These are phyloP conservation scores for Trichoderma pleuroti DNA, from an alignment of 2,329 filamentous ascomycete genomes.

Conservation along the genomic window DNA sequence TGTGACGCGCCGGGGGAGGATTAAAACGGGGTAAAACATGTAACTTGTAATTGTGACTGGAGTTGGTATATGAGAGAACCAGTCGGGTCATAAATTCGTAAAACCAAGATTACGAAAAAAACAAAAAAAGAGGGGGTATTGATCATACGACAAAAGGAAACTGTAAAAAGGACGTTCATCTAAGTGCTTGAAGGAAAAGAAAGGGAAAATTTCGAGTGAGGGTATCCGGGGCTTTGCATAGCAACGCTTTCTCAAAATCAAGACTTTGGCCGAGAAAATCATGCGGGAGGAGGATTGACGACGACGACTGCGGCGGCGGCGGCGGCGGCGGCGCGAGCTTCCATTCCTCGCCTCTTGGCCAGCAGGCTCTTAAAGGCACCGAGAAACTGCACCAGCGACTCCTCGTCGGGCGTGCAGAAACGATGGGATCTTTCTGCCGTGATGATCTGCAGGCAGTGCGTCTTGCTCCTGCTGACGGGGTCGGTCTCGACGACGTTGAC, in stretches of 20 bases:
- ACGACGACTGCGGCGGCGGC: slow-evolving; percentile 27
- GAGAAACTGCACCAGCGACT: slow-evolving; percentile 76
- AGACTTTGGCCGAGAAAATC: not conserved
- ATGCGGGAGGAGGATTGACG: slow-evolving; percentile 15
- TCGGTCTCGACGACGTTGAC: slow-evolving; percentile 93
- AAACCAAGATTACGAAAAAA: not conserved
- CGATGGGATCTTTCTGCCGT: slow-evolving; percentile 83
- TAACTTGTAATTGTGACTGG: not conserved
- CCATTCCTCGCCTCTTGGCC: slow-evolving; percentile 63
- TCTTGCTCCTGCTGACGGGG: slow-evolving; percentile 78
- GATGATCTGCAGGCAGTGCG: slow-evolving; percentile 86
- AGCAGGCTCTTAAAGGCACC: slow-evolving; percentile 88
- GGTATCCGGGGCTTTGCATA: not conserved
- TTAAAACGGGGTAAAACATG: not conserved
- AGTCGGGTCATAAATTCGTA: slow-evolving; percentile 15
- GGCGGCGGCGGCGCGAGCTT: slow-evolving; percentile 40
- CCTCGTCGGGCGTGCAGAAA: slow-evolving; percentile 76
- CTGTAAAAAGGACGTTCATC: not conserved
- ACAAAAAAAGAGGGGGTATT: not conserved
- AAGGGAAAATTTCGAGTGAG: not conserved
- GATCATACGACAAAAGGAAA: not conserved
- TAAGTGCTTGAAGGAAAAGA: not conserved
- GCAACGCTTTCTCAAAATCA: not conserved
- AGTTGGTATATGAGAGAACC: slow-evolving; percentile 2
- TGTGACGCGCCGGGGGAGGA: not conserved